A percentile compares a stretch with the other conserved stretches of the same genome.
Conservation (phyloP, 495 filamentous ascomycete genomes). For the Lichenothelia convexa region DNA sequence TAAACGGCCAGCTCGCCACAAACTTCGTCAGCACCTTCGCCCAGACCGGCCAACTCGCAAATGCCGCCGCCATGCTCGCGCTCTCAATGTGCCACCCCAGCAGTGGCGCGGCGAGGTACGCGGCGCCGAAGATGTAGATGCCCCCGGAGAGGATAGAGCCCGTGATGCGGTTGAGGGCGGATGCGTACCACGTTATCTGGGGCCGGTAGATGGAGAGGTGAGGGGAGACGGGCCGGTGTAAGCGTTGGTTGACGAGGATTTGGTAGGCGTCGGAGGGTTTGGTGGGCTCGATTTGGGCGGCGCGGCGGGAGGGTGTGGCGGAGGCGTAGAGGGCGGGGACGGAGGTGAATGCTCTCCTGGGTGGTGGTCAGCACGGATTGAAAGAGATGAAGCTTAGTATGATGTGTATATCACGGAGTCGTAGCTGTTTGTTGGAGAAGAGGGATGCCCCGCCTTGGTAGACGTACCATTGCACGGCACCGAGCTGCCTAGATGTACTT, state of each 20-base stretch:
- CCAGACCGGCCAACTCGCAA: conserved; percentile 50
- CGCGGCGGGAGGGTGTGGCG: too few species aligned
- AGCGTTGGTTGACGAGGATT: conserved; percentile 73
- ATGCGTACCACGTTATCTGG: conserved; percentile 71
- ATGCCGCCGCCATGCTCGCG: conserved; percentile 55
- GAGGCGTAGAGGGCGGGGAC: too few species aligned
- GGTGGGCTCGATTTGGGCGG: conserved; percentile 39
- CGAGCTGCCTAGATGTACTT: too few species aligned
- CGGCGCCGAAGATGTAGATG: conserved; percentile 67
- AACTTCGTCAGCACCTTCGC: conserved; percentile 60
- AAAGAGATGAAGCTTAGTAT: too few species aligned
- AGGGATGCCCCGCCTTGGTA: too few species aligned
- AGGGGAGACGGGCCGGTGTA: conserved; percentile 65
- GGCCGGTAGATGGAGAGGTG: conserved; percentile 81
- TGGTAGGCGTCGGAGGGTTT: conserved; percentile 37
- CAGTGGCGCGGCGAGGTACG: conserved; percentile 67
- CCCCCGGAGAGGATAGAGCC: conserved; percentile 50
- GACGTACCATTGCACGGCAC: too few species aligned
- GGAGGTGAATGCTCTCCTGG: too few species aligned
- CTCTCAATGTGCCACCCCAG: conserved; percentile 76
- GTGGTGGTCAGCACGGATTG: too few species aligned
- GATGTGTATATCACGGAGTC: too few species aligned
- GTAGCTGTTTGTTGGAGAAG: too few species aligned
- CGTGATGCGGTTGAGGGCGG: conserved; percentile 61
- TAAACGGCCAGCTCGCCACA: conserved; percentile 60